Percentiles rank a stretch among this genome's conserved stretches.
Evolutionary conservation across 2,329 filamentous ascomycete species (phyloP).

Genomic region (Lecanicillium sp.): DNA sequence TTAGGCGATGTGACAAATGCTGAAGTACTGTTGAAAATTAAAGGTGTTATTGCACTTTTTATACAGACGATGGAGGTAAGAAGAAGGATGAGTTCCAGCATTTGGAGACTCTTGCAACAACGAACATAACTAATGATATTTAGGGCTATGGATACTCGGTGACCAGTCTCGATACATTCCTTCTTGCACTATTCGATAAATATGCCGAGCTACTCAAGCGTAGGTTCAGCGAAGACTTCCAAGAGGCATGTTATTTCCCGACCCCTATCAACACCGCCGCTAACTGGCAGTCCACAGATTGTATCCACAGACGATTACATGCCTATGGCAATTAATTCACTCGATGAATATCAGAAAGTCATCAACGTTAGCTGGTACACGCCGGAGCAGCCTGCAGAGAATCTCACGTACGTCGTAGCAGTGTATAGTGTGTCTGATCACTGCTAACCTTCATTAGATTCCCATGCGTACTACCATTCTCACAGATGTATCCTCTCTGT

Average conservation of each 20-base stretch:
- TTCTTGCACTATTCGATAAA: conserved; percentile 86
- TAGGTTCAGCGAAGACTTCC: conserved; percentile 91
- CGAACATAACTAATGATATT: conserved; percentile 70
- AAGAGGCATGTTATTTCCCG: conserved; percentile 53
- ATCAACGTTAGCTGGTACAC: conserved; percentile 94
- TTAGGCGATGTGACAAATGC: conserved; percentile 77
- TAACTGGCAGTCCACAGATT: conserved; percentile 36
- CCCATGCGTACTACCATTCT: conserved; percentile 93
- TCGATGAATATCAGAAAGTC: conserved; percentile 91
- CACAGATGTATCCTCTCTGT: conserved; percentile 97
- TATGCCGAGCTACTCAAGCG: conserved; percentile 87
- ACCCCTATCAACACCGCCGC: neutral
- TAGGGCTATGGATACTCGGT: conserved; percentile 88
- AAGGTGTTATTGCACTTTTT: conserved; percentile 85
- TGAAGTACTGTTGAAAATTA: conserved; percentile 87
- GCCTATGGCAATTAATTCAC: conserved; percentile 93
- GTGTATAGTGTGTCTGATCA: neutral
- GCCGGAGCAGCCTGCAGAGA: conserved; percentile 68
- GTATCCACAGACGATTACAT: conserved; percentile 97
- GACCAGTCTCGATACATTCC: conserved; percentile 69
- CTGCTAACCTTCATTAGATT: conserved; percentile 46
- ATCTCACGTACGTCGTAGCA: conserved; percentile 58
- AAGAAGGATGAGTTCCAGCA: conserved; percentile 61
- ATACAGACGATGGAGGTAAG: conserved; percentile 95
- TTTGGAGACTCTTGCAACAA: conserved; percentile 56